Base-by-base conservation (phyloP, 179 eudicot genomes). In the Drosera spatulata region DNA sequence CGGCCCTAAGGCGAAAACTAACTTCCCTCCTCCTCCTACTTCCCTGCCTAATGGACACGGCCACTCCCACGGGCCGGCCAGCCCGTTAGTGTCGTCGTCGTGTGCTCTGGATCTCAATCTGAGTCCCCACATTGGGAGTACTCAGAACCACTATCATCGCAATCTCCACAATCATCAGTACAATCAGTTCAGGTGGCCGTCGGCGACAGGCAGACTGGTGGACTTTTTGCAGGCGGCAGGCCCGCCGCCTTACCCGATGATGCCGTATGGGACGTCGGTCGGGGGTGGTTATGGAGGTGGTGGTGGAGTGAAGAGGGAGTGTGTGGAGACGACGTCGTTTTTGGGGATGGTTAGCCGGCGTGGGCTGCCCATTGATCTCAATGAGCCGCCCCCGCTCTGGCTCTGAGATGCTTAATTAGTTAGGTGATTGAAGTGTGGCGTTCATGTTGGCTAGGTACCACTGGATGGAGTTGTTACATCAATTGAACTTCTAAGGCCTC, bases 321-420 rank as follows among this genome's bases (percentile, higher is more conserved):
- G 66, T 61, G 11, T 76, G 70, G 68, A 48, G 5, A 50, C 57
- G 5, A 69, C 47, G 74, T 11, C 53, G n/a, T 8, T 50, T 11
- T 50, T 11, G 12, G 53, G 53, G 53, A 5, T 11, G 53, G 53
- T n/a, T n/a, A 50, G 53, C n/a, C 53, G 53, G 13, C 53, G 77
- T 10, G 85, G 85, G 50, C 53, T 80, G 69, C 63, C 71, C 12
- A 61, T 80, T 0, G 85, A 80, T 53, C 59, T 77, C 71, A 80
- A 80, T 57, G 82, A 80, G 68, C 85, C 85, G 37, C 85, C 85
- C 2, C 85, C 81, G 2, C 40, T 77, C 59, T 77, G 85, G 82
- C 62, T 80, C 63, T 72, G 73, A 68, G 55, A 4, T 47, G 14
- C 9, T 43, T 45, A 60, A 60, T 50, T 46, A 22, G 1, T 22